These are phyloP conservation scores for Tephrocybe rancida DNA, from an alignment of 768 basidiomycete species.

Conservation along the genomic window DNA sequence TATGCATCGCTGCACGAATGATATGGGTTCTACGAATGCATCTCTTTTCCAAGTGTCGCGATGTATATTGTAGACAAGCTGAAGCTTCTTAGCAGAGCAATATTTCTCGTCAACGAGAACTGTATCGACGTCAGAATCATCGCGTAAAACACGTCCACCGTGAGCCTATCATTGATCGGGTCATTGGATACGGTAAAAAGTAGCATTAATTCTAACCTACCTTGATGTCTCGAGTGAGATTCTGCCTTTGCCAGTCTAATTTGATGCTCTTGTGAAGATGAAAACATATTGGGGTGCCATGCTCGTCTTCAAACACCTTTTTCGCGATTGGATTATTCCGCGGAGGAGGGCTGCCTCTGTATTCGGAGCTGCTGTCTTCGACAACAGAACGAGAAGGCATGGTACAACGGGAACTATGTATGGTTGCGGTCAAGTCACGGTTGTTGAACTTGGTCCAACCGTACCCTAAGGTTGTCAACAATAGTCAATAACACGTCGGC, in stretches of 20 bases:
- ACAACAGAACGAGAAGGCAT: too few species aligned
- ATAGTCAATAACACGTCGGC: too few species aligned
- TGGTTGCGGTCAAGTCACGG: too few species aligned
- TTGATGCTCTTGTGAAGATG: slow-evolving; percentile 35
- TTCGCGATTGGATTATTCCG: neutral
- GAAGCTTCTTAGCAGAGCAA: slow-evolving; percentile 14
- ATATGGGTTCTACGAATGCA: slow-evolving; percentile 22
- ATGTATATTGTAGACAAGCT: slow-evolving; percentile 20
- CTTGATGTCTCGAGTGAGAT: slow-evolving; percentile 32
- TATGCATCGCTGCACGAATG: slow-evolving; percentile 20
- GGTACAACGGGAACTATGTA: too few species aligned
- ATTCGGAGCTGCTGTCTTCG: slow-evolving; percentile 14
- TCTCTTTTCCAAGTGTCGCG: slow-evolving; percentile 2
- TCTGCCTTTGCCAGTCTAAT: slow-evolving; percentile 11
- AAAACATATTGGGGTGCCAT: slow-evolving; percentile 31
- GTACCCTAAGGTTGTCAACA: too few species aligned
- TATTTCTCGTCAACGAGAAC: slow-evolving; percentile 23
- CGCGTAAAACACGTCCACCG: slow-evolving; percentile 23
- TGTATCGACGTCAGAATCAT: slow-evolving; percentile 18
- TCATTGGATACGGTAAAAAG: neutral
- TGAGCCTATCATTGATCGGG: slow-evolving; percentile 7
- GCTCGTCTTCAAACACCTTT: slow-evolving; percentile 23
- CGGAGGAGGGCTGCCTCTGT: neutral
- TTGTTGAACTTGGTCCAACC: too few species aligned
- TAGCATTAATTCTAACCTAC: slow-evolving; percentile 22